Conservation (phyloP, 257 asterid genomes). For the Plectranthus barbatus region DNA sequence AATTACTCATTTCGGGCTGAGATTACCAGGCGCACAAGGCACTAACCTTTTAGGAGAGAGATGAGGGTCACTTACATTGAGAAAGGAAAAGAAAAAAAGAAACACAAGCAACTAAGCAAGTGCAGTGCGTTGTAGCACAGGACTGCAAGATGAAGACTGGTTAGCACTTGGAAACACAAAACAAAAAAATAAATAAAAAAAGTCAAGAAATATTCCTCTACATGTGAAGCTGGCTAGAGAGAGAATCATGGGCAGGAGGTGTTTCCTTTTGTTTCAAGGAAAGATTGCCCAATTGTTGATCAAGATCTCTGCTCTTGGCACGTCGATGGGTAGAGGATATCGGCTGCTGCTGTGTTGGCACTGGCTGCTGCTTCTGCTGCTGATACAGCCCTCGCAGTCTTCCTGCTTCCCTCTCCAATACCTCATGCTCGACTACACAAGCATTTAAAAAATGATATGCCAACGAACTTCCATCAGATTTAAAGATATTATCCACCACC, state of each 20-base stretch:
- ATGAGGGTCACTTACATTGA: background rate
- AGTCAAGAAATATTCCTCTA: slow-evolving; percentile 31
- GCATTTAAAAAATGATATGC: slow-evolving; percentile 5
- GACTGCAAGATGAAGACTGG: too few species aligned
- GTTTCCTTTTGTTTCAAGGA: slow-evolving; percentile 69
- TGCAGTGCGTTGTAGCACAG: too few species aligned
- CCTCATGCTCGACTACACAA: slow-evolving; percentile 88
- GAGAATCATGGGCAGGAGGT: slow-evolving; percentile 34
- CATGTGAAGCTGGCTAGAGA: slow-evolving; percentile 56
- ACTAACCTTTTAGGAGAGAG: slow-evolving; percentile 25
- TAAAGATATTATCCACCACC: background rate
- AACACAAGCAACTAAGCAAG: slow-evolving; percentile 19
- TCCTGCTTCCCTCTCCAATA: slow-evolving; percentile 77
- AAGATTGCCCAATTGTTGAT: slow-evolving; percentile 63
- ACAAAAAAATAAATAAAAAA: slow-evolving; percentile 16
- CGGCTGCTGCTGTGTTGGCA: slow-evolving; percentile 19
- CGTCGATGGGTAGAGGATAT: slow-evolving; percentile 49
- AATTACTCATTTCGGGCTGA: slow-evolving; percentile 31
- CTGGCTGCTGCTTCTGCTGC: slow-evolving; percentile 28
- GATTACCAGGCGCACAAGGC: slow-evolving; percentile 81
- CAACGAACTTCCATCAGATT: background rate
- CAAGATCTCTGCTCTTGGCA: slow-evolving; percentile 68
- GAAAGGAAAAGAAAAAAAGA: background rate
- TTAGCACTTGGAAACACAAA: slow-evolving; percentile 18
- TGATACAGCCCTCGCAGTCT: slow-evolving; percentile 64